Conservation (phyloP, 2,329 filamentous ascomycete species). For the Trichoderma atrobrunneum region DNA sequence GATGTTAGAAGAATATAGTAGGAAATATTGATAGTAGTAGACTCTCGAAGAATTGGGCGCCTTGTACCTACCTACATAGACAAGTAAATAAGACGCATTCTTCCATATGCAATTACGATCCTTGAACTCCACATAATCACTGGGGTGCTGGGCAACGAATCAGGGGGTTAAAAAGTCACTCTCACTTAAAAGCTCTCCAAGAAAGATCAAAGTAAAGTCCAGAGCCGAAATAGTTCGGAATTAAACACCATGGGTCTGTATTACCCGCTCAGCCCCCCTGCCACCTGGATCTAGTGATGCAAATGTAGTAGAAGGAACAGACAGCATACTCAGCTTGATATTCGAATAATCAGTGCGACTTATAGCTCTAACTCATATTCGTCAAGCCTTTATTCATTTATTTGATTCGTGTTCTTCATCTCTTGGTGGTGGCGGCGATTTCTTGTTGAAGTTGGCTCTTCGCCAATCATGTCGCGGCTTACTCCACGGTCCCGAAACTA, state of each 20-base stretch:
- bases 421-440: neutral
- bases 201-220: neutral
- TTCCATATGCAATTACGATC: no score
- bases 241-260: neutral
- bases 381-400: neutral
- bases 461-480: neutral
- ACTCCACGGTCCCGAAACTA: neutral
- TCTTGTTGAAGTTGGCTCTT: neutral
- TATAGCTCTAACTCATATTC: neutral
- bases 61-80: no score
- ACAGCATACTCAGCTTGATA: neutral
- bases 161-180: no score
- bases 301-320: neutral
- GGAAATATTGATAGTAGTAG: no score
- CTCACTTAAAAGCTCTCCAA: no score
- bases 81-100: no score
- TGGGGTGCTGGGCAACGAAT: no score
- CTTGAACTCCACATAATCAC: no score
- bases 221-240: neutral
- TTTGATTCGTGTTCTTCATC: neutral
- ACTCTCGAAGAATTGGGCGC: no score
- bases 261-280: neutral
- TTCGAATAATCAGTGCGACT: neutral
- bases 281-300: neutral
- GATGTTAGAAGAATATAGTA: no score